Evolutionary conservation across 2,329 filamentous ascomycete genomes (phyloP), one percentile per base, ranked within the genome.

Genomic region (Endothia cerciana): DNA sequence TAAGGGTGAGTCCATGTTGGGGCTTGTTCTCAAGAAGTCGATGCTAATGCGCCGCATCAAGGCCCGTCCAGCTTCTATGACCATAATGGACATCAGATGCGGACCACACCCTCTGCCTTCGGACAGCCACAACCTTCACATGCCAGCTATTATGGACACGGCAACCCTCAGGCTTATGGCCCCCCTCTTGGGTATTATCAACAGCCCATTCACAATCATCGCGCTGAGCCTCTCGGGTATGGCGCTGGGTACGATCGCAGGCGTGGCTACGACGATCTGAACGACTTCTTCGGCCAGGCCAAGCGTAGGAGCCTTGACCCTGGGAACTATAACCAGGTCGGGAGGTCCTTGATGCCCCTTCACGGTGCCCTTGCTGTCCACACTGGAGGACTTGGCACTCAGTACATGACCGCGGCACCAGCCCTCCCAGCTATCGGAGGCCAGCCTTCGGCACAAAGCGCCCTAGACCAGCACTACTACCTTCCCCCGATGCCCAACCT

Each of bases 261-360:
- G 81, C 92, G 93, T 69, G 88, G 88, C n/a, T 92, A 90, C 71
- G 93, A 97, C 74, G 91, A 92, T 66, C 82, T 97, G 67, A 94
- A 97, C 75, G 93, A 97, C 76, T 97, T 98, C 81, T 97, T 98
- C 71, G 92, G 91, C 71, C 93, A 92, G 75, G 89, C 93, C 71
- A 98, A 97, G 84, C 92, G 94, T 73, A 91, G 93, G 74, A 89
- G 93, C 72, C 91, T 98, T 71, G 93, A 98, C 76, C 91, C 94
- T 3, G 85, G 85, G 63, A 95, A 91, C n/a, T 98, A 97, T 78
- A 86, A 91, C 65, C 92, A 96, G 74, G 93, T 99, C 70, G 93
- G 93, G 71, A 92, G 95, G 76, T 91, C 94, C 69, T 85, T 99
- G 67, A 87, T 94, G 76, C 91, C 91, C 69, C 85, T 97, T 15